Evolutionary conservation across 2,329 filamentous ascomycete species (phyloP), one percentile per base, ranked within the genome.

Genomic region (Hortaea werneckii): DNA sequence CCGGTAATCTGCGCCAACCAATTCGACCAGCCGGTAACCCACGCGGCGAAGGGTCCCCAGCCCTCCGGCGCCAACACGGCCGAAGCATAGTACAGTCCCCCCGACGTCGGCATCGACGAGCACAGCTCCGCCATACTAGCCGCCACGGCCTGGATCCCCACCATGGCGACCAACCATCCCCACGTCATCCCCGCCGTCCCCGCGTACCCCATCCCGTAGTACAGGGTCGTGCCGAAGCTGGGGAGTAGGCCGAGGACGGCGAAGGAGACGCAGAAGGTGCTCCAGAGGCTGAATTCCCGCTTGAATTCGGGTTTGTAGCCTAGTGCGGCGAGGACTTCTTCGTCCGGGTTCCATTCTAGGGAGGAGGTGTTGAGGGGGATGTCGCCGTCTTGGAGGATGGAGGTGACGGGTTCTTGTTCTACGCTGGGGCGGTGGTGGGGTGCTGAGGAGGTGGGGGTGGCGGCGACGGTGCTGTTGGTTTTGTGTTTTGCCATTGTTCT

Each of bases 81-180:
- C 12, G 81, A 68, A 11, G 83, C 82, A 60, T 87, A 87, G 64
- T 87, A 87, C 10, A 87, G 68, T 27, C 83, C 83, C 45, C 83
- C 83, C 54, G 78, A 79, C 2, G 56, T 58, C 6, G 55, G 55
- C 56, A 58, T 58, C n/a, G 50, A 51, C 2, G 78, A 82, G 56
- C 82, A 85, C 12, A 87, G 67, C 63, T 87, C 83, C 1, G 83
- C 83, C 72, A 71, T 73, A 27, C 61, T 76, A 65, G 79, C 74
- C 6, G 83, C 82, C 46, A 86, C 77, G 61, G 77, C 80, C 58
- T 85, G 77, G 35, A 87, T 84, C 37, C 85, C 85, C 5, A 81
- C 54, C 75, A 85, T 83, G 41, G 81, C 81, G 40, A 87, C 70
- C 28, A 86, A 65, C 83, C 83, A 87, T 5, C 83, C 83, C 83